Base-by-base conservation (phyloP, 179 eudicot species). In the Beta macrorhiza region DNA sequence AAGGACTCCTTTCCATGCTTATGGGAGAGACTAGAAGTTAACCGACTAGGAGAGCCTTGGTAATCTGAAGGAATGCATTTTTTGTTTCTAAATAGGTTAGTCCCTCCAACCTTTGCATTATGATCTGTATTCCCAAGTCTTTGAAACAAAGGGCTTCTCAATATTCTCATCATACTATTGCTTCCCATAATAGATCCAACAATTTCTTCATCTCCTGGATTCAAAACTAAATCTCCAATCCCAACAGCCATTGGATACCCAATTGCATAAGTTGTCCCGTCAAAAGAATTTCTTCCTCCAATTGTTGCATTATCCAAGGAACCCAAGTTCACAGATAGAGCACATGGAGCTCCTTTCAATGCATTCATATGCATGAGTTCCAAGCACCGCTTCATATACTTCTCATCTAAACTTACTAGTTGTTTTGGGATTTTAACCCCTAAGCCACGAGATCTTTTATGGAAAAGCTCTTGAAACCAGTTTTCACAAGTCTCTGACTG, bases 361-460 rank as follows among this genome's bases (percentile, higher is more conserved):
- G 92, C 91, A 80, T 77, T 87, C 14, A 84, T 62, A 63, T 91
- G 91, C 83, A 94, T 90, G 61, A 81, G 63, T 63, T 91, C 90
- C 74, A 96, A 89, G 88, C 99, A 91, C 74, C 82, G 86, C 67
- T 89, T 88, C 70, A 91, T 79, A 83, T 89, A 91, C 84, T 85
- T 90, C 77, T 94, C 99, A 17, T 94, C 98, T 22, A 87, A 70
- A 84, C 90, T 85, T 49, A 90, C 82, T 16, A 96, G 76, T 76
- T 91, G 90, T 74, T 84, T 92, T 2, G 98, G 98, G 20, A 91
- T 85, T 78, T 78, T 77, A 44, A 76, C 84, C 59, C 84, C 83
- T n/a, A 81, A 56, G 11, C 82, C 78, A 71, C 59, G 77, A 71
- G 87, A 82, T 63, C 71, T 83, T 69, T 63, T 87, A 67, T 85